Percentiles rank a stretch among this genome's conserved stretches.
These are phyloP conservation scores for Coniferiporia weirii DNA, from an alignment of 1,284 basidiomycete genomes.

Conservation along the genomic window DNA sequence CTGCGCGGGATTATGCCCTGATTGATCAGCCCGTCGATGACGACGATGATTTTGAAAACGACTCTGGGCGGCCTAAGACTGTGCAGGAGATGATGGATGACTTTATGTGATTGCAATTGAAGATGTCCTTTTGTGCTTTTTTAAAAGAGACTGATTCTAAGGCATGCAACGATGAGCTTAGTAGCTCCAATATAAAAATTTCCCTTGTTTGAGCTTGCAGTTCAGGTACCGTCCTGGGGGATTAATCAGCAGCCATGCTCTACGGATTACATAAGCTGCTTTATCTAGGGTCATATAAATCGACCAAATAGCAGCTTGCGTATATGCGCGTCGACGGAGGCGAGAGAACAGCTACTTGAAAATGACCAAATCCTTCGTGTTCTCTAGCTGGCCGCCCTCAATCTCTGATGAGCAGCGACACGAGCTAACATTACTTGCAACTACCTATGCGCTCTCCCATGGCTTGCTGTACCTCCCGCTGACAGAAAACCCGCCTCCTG, in stretches of 20 bases:
- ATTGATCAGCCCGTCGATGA: slow-evolving; percentile 38
- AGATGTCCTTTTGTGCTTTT: not conserved
- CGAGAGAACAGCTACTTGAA: not conserved
- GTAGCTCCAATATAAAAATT: no score
- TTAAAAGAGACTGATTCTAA: no score
- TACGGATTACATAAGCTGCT: no score
- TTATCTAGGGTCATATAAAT: no score
- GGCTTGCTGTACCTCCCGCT: slow-evolving; percentile 78
- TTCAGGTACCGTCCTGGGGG: no score
- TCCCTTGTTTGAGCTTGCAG: no score
- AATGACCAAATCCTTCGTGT: slow-evolving; percentile 3
- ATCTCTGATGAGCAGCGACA: slow-evolving; percentile 2
- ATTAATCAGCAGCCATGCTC: no score
- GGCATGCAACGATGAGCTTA: no score
- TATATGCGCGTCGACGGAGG: no score
- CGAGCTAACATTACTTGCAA: slow-evolving; percentile 57
- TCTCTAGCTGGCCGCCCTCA: slow-evolving; percentile 13
- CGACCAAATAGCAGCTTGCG: no score
- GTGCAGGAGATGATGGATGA: slow-evolving; percentile 20
- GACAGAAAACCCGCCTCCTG: slow-evolving; percentile 36
- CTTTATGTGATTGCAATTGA: slow-evolving; percentile 11
- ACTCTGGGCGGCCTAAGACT: slow-evolving; percentile 29
- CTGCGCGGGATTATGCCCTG: slow-evolving; percentile 70
- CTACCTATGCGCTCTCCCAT: slow-evolving; percentile 82
- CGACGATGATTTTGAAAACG: slow-evolving; percentile 55